Evolutionary conservation across 2,329 filamentous ascomycete genomes (phyloP).

Genomic region (Ascochyta rabiei): DNA sequence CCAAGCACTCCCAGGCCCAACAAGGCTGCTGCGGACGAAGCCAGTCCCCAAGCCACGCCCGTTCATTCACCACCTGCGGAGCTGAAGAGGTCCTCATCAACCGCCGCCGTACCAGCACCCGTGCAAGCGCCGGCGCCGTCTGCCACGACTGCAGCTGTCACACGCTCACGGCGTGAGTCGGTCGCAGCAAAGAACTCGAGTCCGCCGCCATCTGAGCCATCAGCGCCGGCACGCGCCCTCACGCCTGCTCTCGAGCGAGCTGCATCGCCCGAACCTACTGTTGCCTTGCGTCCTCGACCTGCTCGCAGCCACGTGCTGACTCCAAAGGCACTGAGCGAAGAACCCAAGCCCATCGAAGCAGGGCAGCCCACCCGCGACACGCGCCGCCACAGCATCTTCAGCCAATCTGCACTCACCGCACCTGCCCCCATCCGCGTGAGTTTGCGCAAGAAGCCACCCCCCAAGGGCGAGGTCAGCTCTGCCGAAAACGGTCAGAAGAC

Average conservation of each 20-base stretch:
- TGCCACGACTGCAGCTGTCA: slow-evolving; percentile 40
- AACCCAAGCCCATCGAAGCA: slow-evolving; percentile 51
- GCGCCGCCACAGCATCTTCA: slow-evolving; percentile 55
- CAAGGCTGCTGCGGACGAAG: slow-evolving; percentile 17
- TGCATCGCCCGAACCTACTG: slow-evolving; percentile 17
- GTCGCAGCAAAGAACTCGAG: slow-evolving; percentile 35
- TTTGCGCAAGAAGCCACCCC: slow-evolving; percentile 70
- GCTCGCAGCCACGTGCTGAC: slow-evolving; percentile 48
- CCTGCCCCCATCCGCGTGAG: slow-evolving; percentile 49
- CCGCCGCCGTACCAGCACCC: not conserved
- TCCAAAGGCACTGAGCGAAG: slow-evolving; percentile 56
- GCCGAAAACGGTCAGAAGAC: slow-evolving; percentile 65
- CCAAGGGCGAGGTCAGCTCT: slow-evolving; percentile 72
- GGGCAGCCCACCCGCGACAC: slow-evolving; percentile 45
- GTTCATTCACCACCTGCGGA: slow-evolving; percentile 23
- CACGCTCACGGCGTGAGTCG: slow-evolving; percentile 43
- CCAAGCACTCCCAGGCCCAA: slow-evolving; percentile 38
- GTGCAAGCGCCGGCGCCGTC: slow-evolving; percentile 15
- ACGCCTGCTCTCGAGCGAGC: slow-evolving; percentile 25
- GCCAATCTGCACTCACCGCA: slow-evolving; percentile 43
- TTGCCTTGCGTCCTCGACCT: slow-evolving; percentile 42
- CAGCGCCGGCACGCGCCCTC: slow-evolving; percentile 27
- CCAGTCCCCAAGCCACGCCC: slow-evolving; percentile 27
- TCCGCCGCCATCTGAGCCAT: slow-evolving; percentile 25
- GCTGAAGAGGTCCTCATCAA: slow-evolving; percentile 17